phyloP scores from a whole-genome alignment of 306 rosid species.

The Cyclanthera cordifolia region DNA sequence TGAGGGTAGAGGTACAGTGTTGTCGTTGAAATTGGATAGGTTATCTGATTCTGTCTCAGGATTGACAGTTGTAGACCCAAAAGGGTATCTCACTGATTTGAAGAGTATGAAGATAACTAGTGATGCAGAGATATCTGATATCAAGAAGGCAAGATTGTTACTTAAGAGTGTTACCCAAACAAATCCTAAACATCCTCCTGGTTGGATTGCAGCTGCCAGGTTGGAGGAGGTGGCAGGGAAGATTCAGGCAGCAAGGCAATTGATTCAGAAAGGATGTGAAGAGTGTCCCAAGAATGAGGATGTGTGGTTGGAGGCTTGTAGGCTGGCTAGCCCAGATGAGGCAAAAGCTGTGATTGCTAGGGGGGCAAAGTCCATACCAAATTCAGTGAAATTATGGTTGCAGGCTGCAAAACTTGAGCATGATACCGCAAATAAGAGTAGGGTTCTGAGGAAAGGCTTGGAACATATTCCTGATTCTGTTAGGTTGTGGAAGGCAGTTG shows the following conservation, averaged over 20 bases:
- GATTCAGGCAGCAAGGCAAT: constrained; percentile 64
- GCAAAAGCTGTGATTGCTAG: constrained; percentile 76
- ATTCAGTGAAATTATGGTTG: constrained; percentile 79
- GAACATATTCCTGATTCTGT: constrained; percentile 85
- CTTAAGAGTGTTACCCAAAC: constrained; percentile 81
- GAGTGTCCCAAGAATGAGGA: constrained; percentile 85
- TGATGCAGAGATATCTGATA: constrained; percentile 82
- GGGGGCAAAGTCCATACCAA: constrained; percentile 68
- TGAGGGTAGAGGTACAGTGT: constrained; percentile 79
- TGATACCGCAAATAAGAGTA: constrained; percentile 53
- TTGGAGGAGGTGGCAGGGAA: constrained; percentile 82
- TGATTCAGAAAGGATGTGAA: constrained; percentile 79
- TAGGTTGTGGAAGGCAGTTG: constrained; percentile 88
- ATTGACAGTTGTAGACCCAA: constrained; percentile 66
- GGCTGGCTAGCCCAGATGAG: constrained; percentile 73
- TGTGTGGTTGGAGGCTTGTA: constrained; percentile 87
- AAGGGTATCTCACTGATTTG: constrained; percentile 68
- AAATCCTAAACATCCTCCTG: constrained; percentile 78
- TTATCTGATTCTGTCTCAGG: constrained; percentile 71
- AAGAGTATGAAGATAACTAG: constrained; percentile 83
- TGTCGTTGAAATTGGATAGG: constrained; percentile 70
- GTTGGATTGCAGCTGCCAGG: constrained; percentile 90
- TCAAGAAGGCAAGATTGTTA: constrained; percentile 68
- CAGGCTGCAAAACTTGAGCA: constrained; percentile 75
- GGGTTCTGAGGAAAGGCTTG: constrained; percentile 78